Conservation (phyloP, 2,329 filamentous ascomycete species). For the Monosporascus sp. region DNA sequence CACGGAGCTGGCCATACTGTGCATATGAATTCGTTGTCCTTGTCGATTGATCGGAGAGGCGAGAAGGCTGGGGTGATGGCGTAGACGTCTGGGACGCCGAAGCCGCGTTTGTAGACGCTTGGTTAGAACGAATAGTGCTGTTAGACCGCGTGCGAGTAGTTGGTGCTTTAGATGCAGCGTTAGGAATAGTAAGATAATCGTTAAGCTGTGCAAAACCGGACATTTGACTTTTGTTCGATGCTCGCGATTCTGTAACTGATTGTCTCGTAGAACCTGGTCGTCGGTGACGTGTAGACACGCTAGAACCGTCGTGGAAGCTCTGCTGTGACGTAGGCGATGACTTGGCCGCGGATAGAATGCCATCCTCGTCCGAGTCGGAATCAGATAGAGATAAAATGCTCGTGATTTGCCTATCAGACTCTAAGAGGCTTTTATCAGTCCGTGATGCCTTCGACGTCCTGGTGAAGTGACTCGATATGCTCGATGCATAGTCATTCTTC, state of each 20-base stretch:
- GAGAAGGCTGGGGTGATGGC: constrained; percentile 22
- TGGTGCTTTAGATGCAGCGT: constrained; percentile 15
- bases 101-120: constrained; percentile 21
- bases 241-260: constrained; percentile 10
- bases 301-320: constrained; percentile 18
- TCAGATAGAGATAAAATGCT: constrained; percentile 51
- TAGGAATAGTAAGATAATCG: constrained; percentile 39
- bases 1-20: constrained; percentile 25
- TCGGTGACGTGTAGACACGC: constrained; percentile 11
- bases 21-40: constrained; percentile 31
- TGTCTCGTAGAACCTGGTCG: constrained; percentile 11
- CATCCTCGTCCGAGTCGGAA: constrained; percentile 52
- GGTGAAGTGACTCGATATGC: constrained; percentile 51
- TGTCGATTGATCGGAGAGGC: constrained; percentile 32
- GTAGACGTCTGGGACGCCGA: constrained; percentile 9
- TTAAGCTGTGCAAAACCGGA: constrained; percentile 35
- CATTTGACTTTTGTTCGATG: constrained; percentile 31
- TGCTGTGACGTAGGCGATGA: constrained; percentile 29
- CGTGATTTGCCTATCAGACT: constrained; percentile 47
- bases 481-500: constrained; percentile 40
- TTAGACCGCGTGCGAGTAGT: constrained; percentile 15
- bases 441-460: constrained; percentile 49
- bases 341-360: constrained; percentile 24
- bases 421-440: constrained; percentile 42
- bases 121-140: constrained; percentile 16